Conservation (phyloP, 352 stramenopile genomes). For the Phytophthora citricola region DNA sequence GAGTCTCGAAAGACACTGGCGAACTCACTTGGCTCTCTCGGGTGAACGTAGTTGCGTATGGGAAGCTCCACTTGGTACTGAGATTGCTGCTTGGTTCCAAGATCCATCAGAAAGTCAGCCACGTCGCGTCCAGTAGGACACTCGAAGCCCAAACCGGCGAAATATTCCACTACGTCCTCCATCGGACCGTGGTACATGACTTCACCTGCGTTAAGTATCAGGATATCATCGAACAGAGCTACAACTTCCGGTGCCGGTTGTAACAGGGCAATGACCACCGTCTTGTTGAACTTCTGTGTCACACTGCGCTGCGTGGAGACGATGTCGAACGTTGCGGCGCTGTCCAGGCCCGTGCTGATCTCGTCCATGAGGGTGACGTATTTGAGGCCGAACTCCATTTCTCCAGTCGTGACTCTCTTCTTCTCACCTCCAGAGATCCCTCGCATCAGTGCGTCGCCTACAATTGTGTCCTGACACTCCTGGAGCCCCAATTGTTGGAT, state of each 20-base stretch:
- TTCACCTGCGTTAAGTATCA: conserved; percentile 49
- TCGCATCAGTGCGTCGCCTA: conserved; percentile 49
- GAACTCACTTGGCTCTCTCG: conserved; percentile 46
- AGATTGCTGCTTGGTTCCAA: not conserved
- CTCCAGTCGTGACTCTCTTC: conserved; percentile 54
- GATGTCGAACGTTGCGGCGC: conserved; percentile 56
- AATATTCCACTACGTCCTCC: conserved; percentile 32
- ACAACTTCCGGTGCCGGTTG: conserved; percentile 68
- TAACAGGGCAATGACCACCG: conserved; percentile 74
- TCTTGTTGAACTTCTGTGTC: conserved; percentile 42
- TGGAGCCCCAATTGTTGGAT: conserved; percentile 49
- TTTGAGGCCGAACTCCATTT: conserved; percentile 81
- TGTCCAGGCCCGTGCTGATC: conserved; percentile 93
- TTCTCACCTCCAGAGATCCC: conserved; percentile 52
- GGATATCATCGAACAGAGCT: conserved; percentile 53
- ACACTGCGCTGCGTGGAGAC: conserved; percentile 38
- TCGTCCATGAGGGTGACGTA: conserved; percentile 88
- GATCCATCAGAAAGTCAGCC: conserved; percentile 28
- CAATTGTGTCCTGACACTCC: conserved; percentile 55
- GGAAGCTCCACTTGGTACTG: conserved; percentile 4
- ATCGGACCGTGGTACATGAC: conserved; percentile 44
- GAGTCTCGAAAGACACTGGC: conserved; percentile 45
- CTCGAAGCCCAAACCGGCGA: conserved; percentile 31
- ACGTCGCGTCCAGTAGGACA: conserved; percentile 27
- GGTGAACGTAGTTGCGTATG: conserved; percentile 7